A percentile compares a stretch with the other conserved stretches of the same genome.
phyloP scores from a whole-genome alignment of 2,329 filamentous ascomycete genomes.

The Penicillium hordei region DNA sequence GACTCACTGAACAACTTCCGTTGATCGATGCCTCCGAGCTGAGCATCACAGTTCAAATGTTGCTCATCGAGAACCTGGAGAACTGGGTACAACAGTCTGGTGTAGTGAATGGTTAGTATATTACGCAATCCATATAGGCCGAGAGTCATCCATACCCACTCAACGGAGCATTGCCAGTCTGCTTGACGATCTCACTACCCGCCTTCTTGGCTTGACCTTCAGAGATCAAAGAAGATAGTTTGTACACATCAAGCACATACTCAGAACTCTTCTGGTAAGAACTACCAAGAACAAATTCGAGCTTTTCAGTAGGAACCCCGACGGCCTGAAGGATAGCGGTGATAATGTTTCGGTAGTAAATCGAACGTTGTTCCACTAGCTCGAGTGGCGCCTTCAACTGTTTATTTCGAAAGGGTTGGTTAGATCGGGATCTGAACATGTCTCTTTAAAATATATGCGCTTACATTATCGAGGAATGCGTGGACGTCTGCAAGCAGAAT shows the following conservation, averaged over 20 bases:
- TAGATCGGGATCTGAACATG: neutral
- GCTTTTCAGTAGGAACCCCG: constrained; percentile 72
- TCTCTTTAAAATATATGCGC: neutral
- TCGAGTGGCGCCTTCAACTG: constrained; percentile 75
- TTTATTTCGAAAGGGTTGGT: neutral
- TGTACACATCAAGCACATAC: constrained; percentile 88
- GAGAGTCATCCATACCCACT: neutral
- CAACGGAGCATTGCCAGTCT: constrained; percentile 65
- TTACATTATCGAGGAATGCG: constrained; percentile 46
- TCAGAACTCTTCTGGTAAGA: constrained; percentile 67
- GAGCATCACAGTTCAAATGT: constrained; percentile 80
- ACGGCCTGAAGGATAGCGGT: constrained; percentile 73
- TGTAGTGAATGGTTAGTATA: constrained; percentile 38
- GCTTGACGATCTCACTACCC: constrained; percentile 92
- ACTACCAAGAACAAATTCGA: constrained; percentile 81
- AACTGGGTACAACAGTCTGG: constrained; percentile 57
- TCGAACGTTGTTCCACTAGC: constrained; percentile 74
- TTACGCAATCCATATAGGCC: neutral
- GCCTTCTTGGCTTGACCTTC: constrained; percentile 86
- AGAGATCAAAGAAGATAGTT: constrained; percentile 57
- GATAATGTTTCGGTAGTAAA: constrained; percentile 81
- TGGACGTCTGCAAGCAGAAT: constrained; percentile 70
- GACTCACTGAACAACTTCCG: constrained; percentile 29
- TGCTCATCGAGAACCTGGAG: constrained; percentile 91
- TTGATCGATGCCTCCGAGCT: constrained; percentile 67